Conservation (phyloP, 2,329 filamentous ascomycete species). For the Arthrobotrys megalospora region DNA sequence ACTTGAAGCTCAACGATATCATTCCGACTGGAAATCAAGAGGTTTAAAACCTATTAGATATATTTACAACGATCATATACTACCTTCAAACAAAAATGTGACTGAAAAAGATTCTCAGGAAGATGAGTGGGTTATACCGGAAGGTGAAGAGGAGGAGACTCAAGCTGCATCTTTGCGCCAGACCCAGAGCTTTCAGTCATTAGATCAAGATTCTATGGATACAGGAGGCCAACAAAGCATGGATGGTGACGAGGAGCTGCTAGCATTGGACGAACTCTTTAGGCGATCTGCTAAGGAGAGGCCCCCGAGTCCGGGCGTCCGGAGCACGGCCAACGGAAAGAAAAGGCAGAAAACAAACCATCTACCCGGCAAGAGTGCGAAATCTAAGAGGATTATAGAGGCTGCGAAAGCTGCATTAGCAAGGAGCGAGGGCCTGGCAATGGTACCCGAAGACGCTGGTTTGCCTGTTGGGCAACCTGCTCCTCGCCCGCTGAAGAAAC, state of each 20-base stretch:
- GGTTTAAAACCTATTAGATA: conserved; percentile 63
- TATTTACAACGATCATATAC: conserved; percentile 45
- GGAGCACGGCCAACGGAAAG: conserved; percentile 14
- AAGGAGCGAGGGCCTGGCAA: neutral
- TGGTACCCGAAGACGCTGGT: neutral
- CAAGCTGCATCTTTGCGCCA: conserved; percentile 15
- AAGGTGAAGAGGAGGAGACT: conserved; percentile 43
- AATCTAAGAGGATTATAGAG: conserved; percentile 31
- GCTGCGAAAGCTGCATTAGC: conserved; percentile 34
- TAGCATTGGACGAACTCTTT: conserved; percentile 37
- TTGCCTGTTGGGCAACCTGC: no score
- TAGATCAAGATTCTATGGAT: conserved; percentile 18
- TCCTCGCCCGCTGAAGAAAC: conserved; percentile 2
- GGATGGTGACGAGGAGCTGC: conserved; percentile 24
- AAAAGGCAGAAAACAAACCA: conserved; percentile 45
- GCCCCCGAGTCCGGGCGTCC: conserved; percentile 22
- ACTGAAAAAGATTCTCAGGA: conserved; percentile 63
- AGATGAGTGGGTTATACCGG: conserved; percentile 62
- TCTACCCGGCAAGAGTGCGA: neutral
- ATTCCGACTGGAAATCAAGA: conserved; percentile 62
- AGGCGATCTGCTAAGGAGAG: conserved; percentile 31
- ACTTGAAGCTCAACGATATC: conserved; percentile 63
- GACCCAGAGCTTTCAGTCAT: conserved; percentile 47
- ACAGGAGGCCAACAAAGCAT: neutral
- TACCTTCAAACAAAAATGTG: conserved; percentile 35